These are phyloP conservation scores for Boletales sp. DNA, from an alignment of 768 basidiomycete genomes.

Conservation along the genomic window DNA sequence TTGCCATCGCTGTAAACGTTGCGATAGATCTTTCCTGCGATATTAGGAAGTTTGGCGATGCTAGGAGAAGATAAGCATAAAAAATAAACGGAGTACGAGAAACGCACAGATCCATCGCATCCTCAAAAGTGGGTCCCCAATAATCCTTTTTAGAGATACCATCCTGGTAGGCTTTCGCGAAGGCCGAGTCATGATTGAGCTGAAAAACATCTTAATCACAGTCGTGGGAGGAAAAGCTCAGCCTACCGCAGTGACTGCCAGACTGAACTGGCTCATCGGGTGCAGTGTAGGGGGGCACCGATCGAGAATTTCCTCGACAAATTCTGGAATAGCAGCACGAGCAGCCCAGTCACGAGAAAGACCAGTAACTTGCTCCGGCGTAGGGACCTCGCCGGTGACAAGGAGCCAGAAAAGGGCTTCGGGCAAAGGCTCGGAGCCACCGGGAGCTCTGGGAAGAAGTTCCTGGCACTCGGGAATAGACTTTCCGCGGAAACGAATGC, in stretches of 20 bases:
- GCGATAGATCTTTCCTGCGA: slow-evolving; percentile 89
- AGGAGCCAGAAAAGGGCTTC: slow-evolving; percentile 96
- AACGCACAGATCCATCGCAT: slow-evolving; percentile 78
- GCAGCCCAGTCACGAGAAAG: slow-evolving; percentile 95
- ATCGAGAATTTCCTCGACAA: slow-evolving; percentile 96
- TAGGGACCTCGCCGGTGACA: slow-evolving; percentile 92
- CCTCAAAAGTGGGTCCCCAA: slow-evolving; percentile 93
- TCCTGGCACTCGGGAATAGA: slow-evolving; percentile 89
- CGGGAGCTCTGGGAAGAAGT: slow-evolving; percentile 83
- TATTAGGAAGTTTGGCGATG: slow-evolving; percentile 95
- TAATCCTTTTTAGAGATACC: slow-evolving; percentile 95
- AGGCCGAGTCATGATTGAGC: slow-evolving; percentile 94
- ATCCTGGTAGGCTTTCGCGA: slow-evolving; percentile 90
- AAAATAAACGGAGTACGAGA: not conserved
- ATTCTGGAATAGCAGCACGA: slow-evolving; percentile 84
- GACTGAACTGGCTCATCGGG: slow-evolving; percentile 97
- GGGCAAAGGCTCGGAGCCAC: slow-evolving; percentile 87
- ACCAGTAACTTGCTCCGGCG: slow-evolving; percentile 79
- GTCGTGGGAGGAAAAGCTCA: not conserved
- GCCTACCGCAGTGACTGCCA: slow-evolving; percentile 89
- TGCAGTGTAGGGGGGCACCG: slow-evolving; percentile 90
- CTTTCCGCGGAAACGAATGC: slow-evolving; percentile 97
- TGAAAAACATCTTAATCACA: slow-evolving; percentile 24
- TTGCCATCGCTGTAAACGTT: slow-evolving; percentile 89
- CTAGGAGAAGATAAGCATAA: slow-evolving; percentile 34